These are phyloP conservation scores for Saccharum hybrid DNA, from an alignment of 202 grass and related monocot genomes.

Conservation along the genomic window DNA sequence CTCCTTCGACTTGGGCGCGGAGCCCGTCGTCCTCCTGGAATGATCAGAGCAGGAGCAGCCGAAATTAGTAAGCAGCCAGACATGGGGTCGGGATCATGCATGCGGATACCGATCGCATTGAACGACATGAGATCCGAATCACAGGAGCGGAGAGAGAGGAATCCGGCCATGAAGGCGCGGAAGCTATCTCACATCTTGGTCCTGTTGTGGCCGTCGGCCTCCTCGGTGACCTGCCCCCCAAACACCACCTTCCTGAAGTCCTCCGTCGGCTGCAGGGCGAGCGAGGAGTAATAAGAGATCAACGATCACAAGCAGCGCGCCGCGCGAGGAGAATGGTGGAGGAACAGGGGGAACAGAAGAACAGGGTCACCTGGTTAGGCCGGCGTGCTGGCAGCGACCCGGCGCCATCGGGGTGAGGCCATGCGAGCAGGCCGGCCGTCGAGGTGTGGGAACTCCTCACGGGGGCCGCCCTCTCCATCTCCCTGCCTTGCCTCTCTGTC, in stretches of 20 bases:
- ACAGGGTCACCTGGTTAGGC: conserved; percentile 61
- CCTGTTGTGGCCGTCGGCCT: conserved; percentile 63
- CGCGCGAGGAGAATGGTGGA: not conserved
- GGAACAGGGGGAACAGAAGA: not conserved
- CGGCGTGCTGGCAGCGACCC: conserved; percentile 51
- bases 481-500: not conserved
- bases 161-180: not conserved
- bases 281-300: not conserved
- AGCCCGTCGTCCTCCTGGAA: conserved; percentile 76
- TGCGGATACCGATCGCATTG: not conserved
- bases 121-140: conserved; percentile 31
- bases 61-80: not conserved
- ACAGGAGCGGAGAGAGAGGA: not conserved
- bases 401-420: conserved; percentile 54
- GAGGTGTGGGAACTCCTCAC: conserved; percentile 84
- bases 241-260: conserved; percentile 87
- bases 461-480: conserved; percentile 77
- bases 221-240: conserved; percentile 76
- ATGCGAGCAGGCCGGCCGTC: conserved; percentile 84
- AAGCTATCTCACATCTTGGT: conserved; percentile 66
- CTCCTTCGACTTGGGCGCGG: conserved; percentile 82
- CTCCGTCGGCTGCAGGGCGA: conserved; percentile 67
- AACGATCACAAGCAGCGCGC: not conserved
- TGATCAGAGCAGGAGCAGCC: conserved; percentile 6
- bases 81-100: not conserved